Base-by-base conservation (phyloP, 163 green algal genomes). In the Volvox carteri region DNA sequence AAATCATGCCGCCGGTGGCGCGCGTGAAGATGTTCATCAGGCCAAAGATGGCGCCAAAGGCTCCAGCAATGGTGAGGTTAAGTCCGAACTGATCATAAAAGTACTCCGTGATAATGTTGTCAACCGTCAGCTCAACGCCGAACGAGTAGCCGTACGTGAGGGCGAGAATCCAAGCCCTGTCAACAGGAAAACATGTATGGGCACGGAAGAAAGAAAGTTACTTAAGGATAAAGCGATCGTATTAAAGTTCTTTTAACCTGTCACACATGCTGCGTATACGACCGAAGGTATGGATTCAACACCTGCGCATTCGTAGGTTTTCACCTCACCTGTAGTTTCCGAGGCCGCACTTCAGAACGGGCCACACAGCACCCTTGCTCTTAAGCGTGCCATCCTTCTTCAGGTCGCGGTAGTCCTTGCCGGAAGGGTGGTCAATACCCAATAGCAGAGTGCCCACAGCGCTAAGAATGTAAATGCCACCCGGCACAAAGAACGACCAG, bases 31-130 rank as follows among this genome's bases (percentile, higher is more conserved):
- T 75, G 94, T 99, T 99, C 93, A 98, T 95, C 60, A 99, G 86
- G 50, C 96, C 95, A 85, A 98, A 98, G 42, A 96, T 91, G 56
- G 94, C 94, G 28, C 92, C 95, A n/a, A 92, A n/a, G 4, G 42
- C 78, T 90, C 96, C 97, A 2, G 97, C 96, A 25, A 93, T 94
- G 54, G 90, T 89, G 14, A 98, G 90, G 80, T 94, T 91, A 6
- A 99, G 90, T 50, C 92, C 88, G 89, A 99, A 99, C 90, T 98
- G 92, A 90, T 98, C 96, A 73, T 95, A 96, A 30, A 99, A 92
- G 95, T 99, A 99, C 41, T 93, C 84, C 4, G 94, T 86, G 60
- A 99, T 95, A 70, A 98, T 95, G 95, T 99, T 99, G 92, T 99
- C 96, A 12, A 99, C 95, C 0, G 98, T 98, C 18, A 99, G 95